A percentile compares a stretch with the other conserved stretches of the same genome.
Conservation (phyloP, 345 rosid species). For the Acer negundo region DNA sequence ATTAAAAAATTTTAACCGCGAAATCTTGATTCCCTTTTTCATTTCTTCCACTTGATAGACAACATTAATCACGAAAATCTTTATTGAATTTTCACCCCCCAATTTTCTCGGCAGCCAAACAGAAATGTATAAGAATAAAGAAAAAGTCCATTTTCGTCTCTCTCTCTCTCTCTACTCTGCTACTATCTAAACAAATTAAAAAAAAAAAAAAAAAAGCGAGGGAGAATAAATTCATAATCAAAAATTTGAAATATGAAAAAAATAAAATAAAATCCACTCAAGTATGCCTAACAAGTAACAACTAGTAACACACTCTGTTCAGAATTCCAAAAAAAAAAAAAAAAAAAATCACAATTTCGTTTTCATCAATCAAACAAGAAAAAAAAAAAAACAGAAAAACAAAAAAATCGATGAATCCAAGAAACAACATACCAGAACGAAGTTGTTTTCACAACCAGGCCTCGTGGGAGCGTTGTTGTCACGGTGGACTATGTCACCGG, state of each 20-base stretch:
- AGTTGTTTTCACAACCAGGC: conserved; percentile 89
- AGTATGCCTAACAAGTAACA: conserved; percentile 1
- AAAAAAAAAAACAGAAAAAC: not conserved
- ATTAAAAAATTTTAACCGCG: not conserved
- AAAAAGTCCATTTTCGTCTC: not conserved
- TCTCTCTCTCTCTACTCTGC: not conserved
- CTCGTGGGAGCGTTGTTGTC: conserved; percentile 73
- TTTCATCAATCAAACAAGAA: not conserved
- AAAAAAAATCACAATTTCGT: not conserved
- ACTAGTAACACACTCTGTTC: not conserved
- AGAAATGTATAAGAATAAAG: not conserved
- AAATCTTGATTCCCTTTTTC: too few species aligned
- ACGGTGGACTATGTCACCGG: conserved; percentile 91
- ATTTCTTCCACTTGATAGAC: not conserved
- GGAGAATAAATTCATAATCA: not conserved
- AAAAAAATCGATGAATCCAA: not conserved
- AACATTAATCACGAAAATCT: not conserved
- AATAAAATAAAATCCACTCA: not conserved
- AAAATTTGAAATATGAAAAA: not conserved
- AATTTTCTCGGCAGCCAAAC: conserved; percentile 1
- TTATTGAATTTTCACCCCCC: not conserved
- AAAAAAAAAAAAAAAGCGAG: not conserved
- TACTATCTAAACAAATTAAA: too few species aligned
- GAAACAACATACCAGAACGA: conserved; percentile 63
- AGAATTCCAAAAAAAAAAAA: not conserved